Conservation (phyloP, 257 asterid species). For the Nicotiana noctiflora region DNA sequence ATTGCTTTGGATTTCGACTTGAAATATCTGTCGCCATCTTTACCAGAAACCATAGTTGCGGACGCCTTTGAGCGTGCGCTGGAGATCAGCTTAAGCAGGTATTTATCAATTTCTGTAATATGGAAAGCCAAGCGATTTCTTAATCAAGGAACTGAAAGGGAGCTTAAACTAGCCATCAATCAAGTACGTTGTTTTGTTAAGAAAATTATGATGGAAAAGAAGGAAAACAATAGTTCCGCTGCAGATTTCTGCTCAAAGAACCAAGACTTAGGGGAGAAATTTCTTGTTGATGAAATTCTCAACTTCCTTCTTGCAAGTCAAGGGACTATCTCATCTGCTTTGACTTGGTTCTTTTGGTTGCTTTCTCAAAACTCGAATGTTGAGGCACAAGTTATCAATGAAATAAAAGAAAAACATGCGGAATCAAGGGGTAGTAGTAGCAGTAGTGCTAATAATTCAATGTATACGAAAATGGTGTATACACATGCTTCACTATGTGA, state of each 20-base stretch:
- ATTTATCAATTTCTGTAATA: constrained; percentile 6
- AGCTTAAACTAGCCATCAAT: constrained; percentile 12
- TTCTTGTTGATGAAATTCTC: constrained; percentile 29
- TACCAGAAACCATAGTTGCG: constrained; percentile 22
- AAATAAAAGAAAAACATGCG: constrained; percentile 22
- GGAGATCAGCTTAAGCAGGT: constrained; percentile 19
- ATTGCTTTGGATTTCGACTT: constrained; percentile 39
- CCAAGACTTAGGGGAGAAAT: constrained; percentile 25
- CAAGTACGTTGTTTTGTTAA: constrained; percentile 23
- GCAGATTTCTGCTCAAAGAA: neutral
- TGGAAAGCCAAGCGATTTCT: constrained; percentile 27
- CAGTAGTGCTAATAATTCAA: too few relatives aligned
- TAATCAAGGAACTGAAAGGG: constrained; percentile 29
- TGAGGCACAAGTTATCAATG: constrained; percentile 22
- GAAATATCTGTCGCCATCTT: constrained; percentile 21
- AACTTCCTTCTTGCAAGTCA: constrained; percentile 38
- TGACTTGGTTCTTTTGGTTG: constrained; percentile 52
- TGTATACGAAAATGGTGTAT: constrained; percentile 26
- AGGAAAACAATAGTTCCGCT: too few relatives aligned
- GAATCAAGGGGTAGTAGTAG: constrained; percentile 20
- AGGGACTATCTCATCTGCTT: constrained; percentile 35
- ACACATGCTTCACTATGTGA: constrained; percentile 44
- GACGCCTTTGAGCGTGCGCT: constrained; percentile 30
- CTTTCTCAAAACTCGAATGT: constrained; percentile 22
- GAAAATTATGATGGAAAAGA: constrained; percentile 15